phyloP scores from a whole-genome alignment of 768 basidiomycete species.

The Cystofilobasidium capitatum region DNA sequence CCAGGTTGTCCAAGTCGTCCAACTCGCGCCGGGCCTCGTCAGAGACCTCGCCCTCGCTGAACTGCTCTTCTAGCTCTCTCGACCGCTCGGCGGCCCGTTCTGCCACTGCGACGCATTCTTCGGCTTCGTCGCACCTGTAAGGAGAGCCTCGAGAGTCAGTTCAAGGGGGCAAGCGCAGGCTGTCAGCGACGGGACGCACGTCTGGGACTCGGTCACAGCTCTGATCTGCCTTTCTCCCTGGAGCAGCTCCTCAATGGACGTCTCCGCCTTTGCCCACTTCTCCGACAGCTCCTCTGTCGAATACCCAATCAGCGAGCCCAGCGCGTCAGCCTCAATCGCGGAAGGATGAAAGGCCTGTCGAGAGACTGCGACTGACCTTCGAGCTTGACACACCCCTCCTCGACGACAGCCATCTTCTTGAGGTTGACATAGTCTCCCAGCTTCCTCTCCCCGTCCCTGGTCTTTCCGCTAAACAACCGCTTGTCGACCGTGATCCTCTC shows the following conservation, averaged over 20 bases:
- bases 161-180: background rate
- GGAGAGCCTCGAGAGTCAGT: too few relatives aligned
- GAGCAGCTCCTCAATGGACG: slow-evolving; percentile 7
- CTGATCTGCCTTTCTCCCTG: background rate
- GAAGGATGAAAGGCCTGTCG: background rate
- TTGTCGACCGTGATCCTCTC: slow-evolving; percentile 3
- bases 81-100: slow-evolving; percentile 15
- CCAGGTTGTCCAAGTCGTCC: slow-evolving; percentile 15
- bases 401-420: slow-evolving; percentile 15
- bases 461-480: background rate
- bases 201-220: background rate
- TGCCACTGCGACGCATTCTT: slow-evolving; percentile 18
- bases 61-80: slow-evolving; percentile 6
- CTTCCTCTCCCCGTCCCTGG: background rate
- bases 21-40: background rate
- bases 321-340: background rate
- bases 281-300: slow-evolving; percentile 3
- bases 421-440: slow-evolving; percentile 15
- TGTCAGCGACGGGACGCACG: background rate
- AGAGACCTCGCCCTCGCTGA: background rate
- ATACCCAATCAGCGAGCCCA: too few relatives aligned
- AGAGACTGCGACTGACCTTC: background rate
- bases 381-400: slow-evolving; percentile 10
- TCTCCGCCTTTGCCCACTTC: background rate
- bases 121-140: slow-evolving; percentile 18